Evolutionary conservation across 352 stramenopile species (phyloP).

Genomic region (Pythium rishiriense): DNA sequence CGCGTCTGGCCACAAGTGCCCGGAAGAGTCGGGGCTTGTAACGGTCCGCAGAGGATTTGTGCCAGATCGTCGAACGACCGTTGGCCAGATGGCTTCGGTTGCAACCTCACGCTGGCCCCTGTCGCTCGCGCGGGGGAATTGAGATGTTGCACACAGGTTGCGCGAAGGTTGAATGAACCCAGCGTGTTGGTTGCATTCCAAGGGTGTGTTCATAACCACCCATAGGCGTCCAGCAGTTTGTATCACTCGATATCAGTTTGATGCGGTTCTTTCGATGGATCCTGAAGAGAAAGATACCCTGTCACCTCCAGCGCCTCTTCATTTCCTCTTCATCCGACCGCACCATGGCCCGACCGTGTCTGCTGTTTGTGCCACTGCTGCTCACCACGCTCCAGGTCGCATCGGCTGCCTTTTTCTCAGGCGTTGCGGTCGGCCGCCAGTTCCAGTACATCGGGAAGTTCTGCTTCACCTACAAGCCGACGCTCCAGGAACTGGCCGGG

Average conservation of each 20-base stretch:
- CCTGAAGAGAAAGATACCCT: constrained; percentile 27
- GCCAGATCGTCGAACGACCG: constrained; percentile 8
- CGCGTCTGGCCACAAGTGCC: not conserved
- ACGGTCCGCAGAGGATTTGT: constrained; percentile 9
- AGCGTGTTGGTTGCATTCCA: not conserved
- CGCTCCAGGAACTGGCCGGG: constrained; percentile 56
- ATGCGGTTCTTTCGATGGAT: constrained; percentile 25
- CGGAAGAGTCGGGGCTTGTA: constrained; percentile 10
- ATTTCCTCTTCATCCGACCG: not conserved
- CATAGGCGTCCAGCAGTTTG: not conserved
- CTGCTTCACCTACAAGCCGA: constrained; percentile 71
- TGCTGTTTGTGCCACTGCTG: not conserved
- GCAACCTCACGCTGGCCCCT: constrained; percentile 6
- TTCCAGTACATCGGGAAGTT: constrained; percentile 85
- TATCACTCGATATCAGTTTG: not conserved
- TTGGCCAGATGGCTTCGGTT: constrained; percentile 8
- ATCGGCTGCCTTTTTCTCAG: constrained; percentile 47
- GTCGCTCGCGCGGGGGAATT: not conserved
- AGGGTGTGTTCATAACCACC: no score
- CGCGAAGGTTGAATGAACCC: constrained; percentile 6
- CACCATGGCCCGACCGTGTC: not conserved
- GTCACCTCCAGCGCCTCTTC: not conserved
- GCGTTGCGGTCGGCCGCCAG: constrained; percentile 65
- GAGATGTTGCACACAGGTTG: constrained; percentile 15
- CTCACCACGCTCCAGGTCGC: not conserved